A percentile compares a stretch with the other conserved stretches of the same genome.
These are phyloP conservation scores for Wickerhamiella cacticola DNA, from an alignment of 805 yeast genomes.

Conservation along the genomic window DNA sequence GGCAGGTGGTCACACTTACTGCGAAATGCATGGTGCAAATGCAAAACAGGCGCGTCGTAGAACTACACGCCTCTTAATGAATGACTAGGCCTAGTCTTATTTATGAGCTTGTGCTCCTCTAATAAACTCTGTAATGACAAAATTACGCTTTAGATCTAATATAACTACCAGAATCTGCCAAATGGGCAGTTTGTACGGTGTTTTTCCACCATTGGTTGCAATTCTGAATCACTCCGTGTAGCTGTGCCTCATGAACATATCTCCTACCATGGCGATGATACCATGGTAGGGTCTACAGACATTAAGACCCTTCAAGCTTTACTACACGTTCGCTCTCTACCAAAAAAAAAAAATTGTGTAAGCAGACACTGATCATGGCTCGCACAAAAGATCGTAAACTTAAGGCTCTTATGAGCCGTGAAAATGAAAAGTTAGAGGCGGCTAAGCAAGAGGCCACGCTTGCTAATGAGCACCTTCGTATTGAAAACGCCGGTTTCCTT, in stretches of 20 bases:
- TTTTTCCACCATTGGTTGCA: too few species aligned
- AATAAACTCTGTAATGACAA: not conserved
- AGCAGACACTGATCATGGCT: conserved; percentile 31
- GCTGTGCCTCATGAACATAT: too few species aligned
- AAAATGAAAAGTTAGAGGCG: conserved; percentile 64
- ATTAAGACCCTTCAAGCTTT: too few species aligned
- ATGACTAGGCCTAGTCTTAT: not conserved
- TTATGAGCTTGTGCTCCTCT: conserved; percentile 6
- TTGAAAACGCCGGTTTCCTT: conserved; percentile 73
- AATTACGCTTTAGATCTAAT: not conserved
- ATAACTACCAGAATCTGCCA: not conserved
- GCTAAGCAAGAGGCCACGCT: conserved; percentile 58
- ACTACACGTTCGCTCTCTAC: too few species aligned
- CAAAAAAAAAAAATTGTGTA: conserved; percentile 36
- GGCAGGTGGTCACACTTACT: conserved; percentile 26
- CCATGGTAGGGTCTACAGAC: too few species aligned
- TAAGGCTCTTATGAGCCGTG: conserved; percentile 35
- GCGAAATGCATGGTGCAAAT: conserved; percentile 26
- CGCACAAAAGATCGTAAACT: conserved; percentile 32
- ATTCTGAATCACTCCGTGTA: not conserved
- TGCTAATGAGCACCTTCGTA: conserved; percentile 69
- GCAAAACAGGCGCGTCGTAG: conserved; percentile 23
- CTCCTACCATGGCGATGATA: too few species aligned
- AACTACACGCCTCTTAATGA: conserved; percentile 11
- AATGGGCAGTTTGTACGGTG: too few species aligned